A percentile compares a stretch with the other conserved stretches of the same genome.
These are phyloP conservation scores for Trapa incisa DNA, from an alignment of 345 rosid genomes.

Conservation along the genomic window DNA sequence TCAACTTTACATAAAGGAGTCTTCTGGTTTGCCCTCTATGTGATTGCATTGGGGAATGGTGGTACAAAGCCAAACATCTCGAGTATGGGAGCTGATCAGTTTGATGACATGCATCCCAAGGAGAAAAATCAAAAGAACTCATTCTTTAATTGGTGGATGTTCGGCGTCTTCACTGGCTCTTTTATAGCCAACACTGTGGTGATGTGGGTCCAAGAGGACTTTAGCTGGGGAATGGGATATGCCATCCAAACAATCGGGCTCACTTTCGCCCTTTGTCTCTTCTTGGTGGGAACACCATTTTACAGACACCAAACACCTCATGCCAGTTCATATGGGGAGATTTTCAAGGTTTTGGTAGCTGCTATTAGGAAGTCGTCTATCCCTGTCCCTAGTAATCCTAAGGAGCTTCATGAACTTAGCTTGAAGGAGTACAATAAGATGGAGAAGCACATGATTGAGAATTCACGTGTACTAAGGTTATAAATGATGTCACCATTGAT, in stretches of 20 bases:
- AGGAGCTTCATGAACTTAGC: conserved; percentile 37
- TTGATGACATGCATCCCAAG: conserved; percentile 43
- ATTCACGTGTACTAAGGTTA: conserved; percentile 35
- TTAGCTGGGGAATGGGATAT: conserved; percentile 36
- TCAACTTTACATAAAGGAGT: conserved; percentile 24
- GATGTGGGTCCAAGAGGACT: conserved; percentile 40
- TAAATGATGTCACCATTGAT: neutral
- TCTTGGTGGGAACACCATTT: conserved; percentile 34
- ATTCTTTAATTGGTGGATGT: conserved; percentile 70
- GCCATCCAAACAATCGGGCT: conserved; percentile 33
- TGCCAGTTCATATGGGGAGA: conserved; percentile 36
- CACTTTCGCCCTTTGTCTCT: conserved; percentile 22
- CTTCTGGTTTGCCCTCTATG: conserved; percentile 36
- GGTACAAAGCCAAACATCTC: conserved; percentile 63
- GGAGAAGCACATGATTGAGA: conserved; percentile 26
- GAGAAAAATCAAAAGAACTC: conserved; percentile 50
- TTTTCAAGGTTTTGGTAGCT: conserved; percentile 40
- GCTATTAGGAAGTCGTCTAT: conserved; percentile 32
- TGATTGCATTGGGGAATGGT: conserved; percentile 34
- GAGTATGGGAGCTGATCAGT: conserved; percentile 63
- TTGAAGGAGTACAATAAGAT: conserved; percentile 22
- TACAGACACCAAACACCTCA: conserved; percentile 37
- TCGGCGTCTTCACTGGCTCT: conserved; percentile 45
- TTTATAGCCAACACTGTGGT: conserved; percentile 43
- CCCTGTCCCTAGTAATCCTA: conserved; percentile 26